Evolutionary conservation across 1,139 yeast genomes (phyloP).

Genomic region (Magnusiomyces ingens): DNA sequence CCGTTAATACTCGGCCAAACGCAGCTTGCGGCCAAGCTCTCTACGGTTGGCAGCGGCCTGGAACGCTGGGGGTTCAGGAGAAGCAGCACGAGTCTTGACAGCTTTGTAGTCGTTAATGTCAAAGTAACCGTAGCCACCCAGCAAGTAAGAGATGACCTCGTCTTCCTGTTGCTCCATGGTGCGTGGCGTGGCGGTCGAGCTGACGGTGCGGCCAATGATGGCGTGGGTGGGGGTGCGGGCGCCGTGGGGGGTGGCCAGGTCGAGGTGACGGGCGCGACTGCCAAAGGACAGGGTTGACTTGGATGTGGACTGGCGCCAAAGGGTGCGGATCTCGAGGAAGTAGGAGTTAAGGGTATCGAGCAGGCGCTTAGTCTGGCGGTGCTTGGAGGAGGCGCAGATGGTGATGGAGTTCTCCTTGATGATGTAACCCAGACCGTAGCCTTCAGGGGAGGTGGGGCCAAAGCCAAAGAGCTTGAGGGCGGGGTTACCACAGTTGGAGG

Average conservation of each 20-base stretch:
- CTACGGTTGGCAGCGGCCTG: constrained; percentile 25
- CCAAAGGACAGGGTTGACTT: constrained; percentile 16
- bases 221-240: constrained; percentile 10
- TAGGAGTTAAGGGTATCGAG: constrained; percentile 67
- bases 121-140: constrained; percentile 77
- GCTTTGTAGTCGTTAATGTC: constrained; percentile 61
- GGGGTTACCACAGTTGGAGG: constrained; percentile 80
- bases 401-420: constrained; percentile 80
- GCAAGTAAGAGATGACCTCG: constrained; percentile 41
- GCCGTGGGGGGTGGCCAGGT: constrained; percentile 15
- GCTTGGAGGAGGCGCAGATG: constrained; percentile 83
- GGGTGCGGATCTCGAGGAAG: constrained; percentile 53
- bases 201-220: constrained; percentile 20
- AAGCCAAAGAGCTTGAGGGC: constrained; percentile 81
- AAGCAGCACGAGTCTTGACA: constrained; percentile 60
- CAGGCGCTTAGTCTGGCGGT: constrained; percentile 81
- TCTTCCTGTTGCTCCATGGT: constrained; percentile 22
- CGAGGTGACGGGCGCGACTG: constrained; percentile 25
- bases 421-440: constrained; percentile 88
- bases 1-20: constrained; percentile 60
- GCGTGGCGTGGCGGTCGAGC: constrained; percentile 23
- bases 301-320: constrained; percentile 31
- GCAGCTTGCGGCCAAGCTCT: constrained; percentile 65
- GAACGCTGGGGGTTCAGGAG: constrained; percentile 48
- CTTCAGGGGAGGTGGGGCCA: constrained; percentile 87